Percentiles rank a stretch among this genome's conserved stretches.
Conservation (phyloP, 495 filamentous ascomycete genomes). For the Podospora comata region DNA sequence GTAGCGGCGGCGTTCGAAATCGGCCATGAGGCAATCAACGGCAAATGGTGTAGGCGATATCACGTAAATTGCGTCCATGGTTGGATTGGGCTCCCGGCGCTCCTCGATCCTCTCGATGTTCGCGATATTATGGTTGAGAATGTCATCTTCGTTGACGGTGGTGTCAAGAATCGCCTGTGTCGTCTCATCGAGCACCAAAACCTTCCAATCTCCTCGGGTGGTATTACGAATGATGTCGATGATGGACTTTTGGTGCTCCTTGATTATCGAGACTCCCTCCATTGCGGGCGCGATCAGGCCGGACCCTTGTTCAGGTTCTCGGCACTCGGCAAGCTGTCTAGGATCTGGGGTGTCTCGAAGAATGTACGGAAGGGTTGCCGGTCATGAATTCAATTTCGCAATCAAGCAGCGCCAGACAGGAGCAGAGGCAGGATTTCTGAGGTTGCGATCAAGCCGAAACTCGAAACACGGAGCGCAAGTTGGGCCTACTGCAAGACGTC, state of each 20-base stretch:
- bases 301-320: slow-evolving; percentile 17
- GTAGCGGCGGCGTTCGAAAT: slow-evolving; percentile 81
- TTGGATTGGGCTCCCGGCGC: slow-evolving; percentile 68
- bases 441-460: background rate
- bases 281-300: slow-evolving; percentile 24
- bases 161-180: slow-evolving; percentile 80
- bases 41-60: slow-evolving; percentile 80
- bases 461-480: background rate
- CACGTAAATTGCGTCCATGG: slow-evolving; percentile 93
- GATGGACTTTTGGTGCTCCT: slow-evolving; percentile 40
- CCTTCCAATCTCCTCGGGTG: slow-evolving; percentile 73
- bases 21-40: slow-evolving; percentile 88
- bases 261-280: slow-evolving; percentile 37
- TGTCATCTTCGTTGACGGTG: slow-evolving; percentile 88
- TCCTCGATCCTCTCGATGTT: slow-evolving; percentile 93
- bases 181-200: slow-evolving; percentile 78
- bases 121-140: slow-evolving; percentile 90
- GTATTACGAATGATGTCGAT: slow-evolving; percentile 54
- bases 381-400: background rate
- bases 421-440: background rate
- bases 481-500: background rate
- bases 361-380: background rate
- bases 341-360: background rate
- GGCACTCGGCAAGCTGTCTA: slow-evolving; percentile 4
- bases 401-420: background rate